phyloP scores from a whole-genome alignment of 2,329 filamentous ascomycete genomes.

The Cryphonectria parasitica region DNA sequence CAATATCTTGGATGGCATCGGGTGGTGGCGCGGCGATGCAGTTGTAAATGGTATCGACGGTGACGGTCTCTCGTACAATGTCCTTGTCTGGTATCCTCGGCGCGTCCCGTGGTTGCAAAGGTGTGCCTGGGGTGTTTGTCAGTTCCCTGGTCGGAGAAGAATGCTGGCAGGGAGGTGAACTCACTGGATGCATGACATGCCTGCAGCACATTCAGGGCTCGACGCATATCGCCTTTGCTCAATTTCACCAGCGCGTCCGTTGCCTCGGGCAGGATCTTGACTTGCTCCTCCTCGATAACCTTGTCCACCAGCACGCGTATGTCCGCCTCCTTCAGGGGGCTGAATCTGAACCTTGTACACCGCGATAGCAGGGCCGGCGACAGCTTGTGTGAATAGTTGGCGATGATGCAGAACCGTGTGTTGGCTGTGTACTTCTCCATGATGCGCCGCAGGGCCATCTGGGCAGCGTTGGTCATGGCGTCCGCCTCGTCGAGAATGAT shows the following conservation, averaged over 20 bases:
- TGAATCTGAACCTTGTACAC: slow-evolving; percentile 95
- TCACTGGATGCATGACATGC: slow-evolving; percentile 93
- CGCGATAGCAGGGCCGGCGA: slow-evolving; percentile 89
- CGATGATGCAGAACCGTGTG: slow-evolving; percentile 96
- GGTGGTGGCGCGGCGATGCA: slow-evolving; percentile 96
- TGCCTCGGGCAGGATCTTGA: slow-evolving; percentile 82
- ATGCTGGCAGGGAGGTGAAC: slow-evolving; percentile 31
- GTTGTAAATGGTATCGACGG: slow-evolving; percentile 94
- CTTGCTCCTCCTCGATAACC: slow-evolving; percentile 83
- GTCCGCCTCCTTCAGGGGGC: slow-evolving; percentile 85
- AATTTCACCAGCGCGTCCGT: slow-evolving; percentile 81
- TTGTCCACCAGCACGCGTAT: slow-evolving; percentile 85
- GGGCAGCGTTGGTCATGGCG: slow-evolving; percentile 97
- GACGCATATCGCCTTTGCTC: slow-evolving; percentile 94
- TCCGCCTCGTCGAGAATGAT: slow-evolving; percentile 99
- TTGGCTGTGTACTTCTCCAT: slow-evolving; percentile 99
- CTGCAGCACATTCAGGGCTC: slow-evolving; percentile 92
- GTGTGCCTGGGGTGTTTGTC: slow-evolving; percentile 59
- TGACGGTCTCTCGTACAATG: slow-evolving; percentile 75
- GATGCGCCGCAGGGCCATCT: slow-evolving; percentile 94
- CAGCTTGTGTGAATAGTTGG: slow-evolving; percentile 98
- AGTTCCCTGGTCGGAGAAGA: neutral
- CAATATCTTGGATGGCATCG: slow-evolving; percentile 81
- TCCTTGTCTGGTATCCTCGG: slow-evolving; percentile 65
- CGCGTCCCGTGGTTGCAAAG: slow-evolving; percentile 63